Percentiles rank a stretch among this genome's conserved stretches.
Evolutionary conservation across 805 yeast species (phyloP).

Genomic region (Candida maesae): DNA sequence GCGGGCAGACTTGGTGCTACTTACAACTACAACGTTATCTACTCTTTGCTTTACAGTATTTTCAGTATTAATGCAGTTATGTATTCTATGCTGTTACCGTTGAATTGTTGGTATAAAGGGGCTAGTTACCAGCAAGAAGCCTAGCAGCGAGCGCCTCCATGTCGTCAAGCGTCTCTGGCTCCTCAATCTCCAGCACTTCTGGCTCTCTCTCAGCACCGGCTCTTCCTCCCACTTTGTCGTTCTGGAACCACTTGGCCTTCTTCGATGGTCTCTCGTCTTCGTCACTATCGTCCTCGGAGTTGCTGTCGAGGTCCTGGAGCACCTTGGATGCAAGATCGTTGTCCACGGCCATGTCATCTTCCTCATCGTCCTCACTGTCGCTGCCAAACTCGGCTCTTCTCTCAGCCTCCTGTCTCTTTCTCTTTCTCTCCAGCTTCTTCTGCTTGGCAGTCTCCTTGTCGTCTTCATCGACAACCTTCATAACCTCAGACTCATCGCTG

Average conservation of each 20-base stretch:
- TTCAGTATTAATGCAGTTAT: too few relatives aligned
- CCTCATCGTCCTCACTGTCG: slow-evolving; percentile 24
- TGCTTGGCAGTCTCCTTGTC: slow-evolving; percentile 77
- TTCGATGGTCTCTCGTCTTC: slow-evolving; percentile 28
- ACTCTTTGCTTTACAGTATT: too few relatives aligned
- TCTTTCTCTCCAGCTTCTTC: slow-evolving; percentile 83
- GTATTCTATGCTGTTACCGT: too few relatives aligned
- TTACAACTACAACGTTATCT: too few relatives aligned
- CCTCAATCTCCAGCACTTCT: slow-evolving; percentile 64
- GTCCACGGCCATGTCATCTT: slow-evolving; percentile 36
- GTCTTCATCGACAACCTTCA: slow-evolving; percentile 67
- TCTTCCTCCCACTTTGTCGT: slow-evolving; percentile 31
- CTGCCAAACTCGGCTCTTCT: slow-evolving; percentile 34
- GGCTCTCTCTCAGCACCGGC: slow-evolving; percentile 22
- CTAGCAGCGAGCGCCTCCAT: slow-evolving; percentile 79
- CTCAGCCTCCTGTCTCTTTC: slow-evolving; percentile 80
- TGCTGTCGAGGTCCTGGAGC: slow-evolving; percentile 29
- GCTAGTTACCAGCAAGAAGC: slow-evolving; percentile 19
- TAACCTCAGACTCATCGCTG: slow-evolving; percentile 56
- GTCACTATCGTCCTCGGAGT: slow-evolving; percentile 23
- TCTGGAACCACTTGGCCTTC: slow-evolving; percentile 37
- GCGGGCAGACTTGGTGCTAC: too few relatives aligned
- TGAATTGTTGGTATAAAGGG: too few relatives aligned
- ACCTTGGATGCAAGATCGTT: slow-evolving; percentile 33
- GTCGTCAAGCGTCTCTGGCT: slow-evolving; percentile 89